Conservation (phyloP, 805 yeast species). For the Nakazawaea anatomiae region DNA sequence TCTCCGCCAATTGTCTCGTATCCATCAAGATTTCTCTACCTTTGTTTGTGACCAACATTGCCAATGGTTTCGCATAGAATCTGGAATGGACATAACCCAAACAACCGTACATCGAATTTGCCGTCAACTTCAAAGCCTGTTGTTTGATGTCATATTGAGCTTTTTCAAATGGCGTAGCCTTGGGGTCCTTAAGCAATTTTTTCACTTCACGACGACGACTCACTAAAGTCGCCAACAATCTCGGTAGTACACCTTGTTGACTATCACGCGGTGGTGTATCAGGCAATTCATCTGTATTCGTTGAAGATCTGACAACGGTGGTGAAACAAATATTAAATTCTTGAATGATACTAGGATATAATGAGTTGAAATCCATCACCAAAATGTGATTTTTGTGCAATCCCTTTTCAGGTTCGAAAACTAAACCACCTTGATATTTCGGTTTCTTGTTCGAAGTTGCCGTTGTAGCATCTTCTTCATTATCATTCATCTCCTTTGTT, state of each 20-base stretch:
- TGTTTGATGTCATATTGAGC: slow-evolving; percentile 93
- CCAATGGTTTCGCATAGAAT: slow-evolving; percentile 93
- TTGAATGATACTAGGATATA: slow-evolving; percentile 95
- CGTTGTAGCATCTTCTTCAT: slow-evolving; percentile 37
- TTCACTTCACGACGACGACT: slow-evolving; percentile 91
- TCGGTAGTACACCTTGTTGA: slow-evolving; percentile 79
- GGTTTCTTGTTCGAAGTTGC: slow-evolving; percentile 57
- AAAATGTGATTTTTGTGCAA: slow-evolving; percentile 80
- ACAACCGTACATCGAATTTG: slow-evolving; percentile 99
- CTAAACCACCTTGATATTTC: slow-evolving; percentile 88
- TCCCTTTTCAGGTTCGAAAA: slow-evolving; percentile 95
- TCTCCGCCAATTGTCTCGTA: slow-evolving; percentile 88
- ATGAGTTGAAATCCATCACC: slow-evolving; percentile 97
- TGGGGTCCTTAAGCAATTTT: slow-evolving; percentile 70
- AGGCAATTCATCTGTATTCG: slow-evolving; percentile 60
- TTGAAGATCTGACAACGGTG: slow-evolving; percentile 67
- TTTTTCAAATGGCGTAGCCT: slow-evolving; percentile 53
- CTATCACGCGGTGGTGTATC: slow-evolving; percentile 53
- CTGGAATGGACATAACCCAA: slow-evolving; percentile 87
- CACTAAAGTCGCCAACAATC: slow-evolving; percentile 76
- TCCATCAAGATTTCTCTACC: slow-evolving; percentile 95
- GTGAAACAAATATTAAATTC: slow-evolving; percentile 97
- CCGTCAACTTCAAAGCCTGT: slow-evolving; percentile 92
- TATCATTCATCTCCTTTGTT: slow-evolving; percentile 26
- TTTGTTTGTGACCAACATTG: slow-evolving; percentile 89